Evolutionary conservation across 1,139 yeast genomes (phyloP), one percentile per base, ranked within the genome.

Genomic region (Protomyces inouyei): DNA sequence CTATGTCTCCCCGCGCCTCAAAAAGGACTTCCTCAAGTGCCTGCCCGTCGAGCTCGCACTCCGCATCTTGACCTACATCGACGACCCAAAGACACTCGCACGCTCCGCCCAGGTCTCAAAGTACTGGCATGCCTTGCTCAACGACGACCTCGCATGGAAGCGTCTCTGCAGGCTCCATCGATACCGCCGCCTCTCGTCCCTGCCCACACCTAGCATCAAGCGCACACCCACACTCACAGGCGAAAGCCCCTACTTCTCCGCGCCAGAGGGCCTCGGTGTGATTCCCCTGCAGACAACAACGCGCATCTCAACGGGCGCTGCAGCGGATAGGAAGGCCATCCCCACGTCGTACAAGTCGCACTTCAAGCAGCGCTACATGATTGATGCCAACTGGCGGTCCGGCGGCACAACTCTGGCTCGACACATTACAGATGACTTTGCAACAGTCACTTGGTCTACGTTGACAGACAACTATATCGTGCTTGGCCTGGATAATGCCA

Each of bases 21-120:
- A 89, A 70, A 87, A 89, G 67, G 98, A 93, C 75, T 95, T 93
- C 71, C 86, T 93, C 67, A 81, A 86, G 51, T 84, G 88, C 14
- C 79, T 93, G 60, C 98, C 98, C 1, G 81, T 83, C 70, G 98
- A 93, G 73, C 78, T 93, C 51, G 84, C 96, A 1, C 80, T 92
- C 65, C 88, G 90, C 71, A 60, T 56, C 10, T 40, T 61, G 51
- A 61, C 96, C 68, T 90, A 87, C 74, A 78, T 93, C 71, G 97
- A 90, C 57, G 80, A 78, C 68, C 79, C 81, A 16, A 66, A 70
- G 64, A 73, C 79, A 8, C 71, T 78, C 38, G 79, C 80, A 10
- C 71, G 79, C 3, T 80, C 80, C 1, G 74, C 79, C 8, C 80
- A 78, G 67, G 81, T 78, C n/a, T 76, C 79, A 25, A 70, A 73